These are phyloP conservation scores for Lactarius evosmus DNA, from an alignment of 768 basidiomycete genomes.

Conservation along the genomic window DNA sequence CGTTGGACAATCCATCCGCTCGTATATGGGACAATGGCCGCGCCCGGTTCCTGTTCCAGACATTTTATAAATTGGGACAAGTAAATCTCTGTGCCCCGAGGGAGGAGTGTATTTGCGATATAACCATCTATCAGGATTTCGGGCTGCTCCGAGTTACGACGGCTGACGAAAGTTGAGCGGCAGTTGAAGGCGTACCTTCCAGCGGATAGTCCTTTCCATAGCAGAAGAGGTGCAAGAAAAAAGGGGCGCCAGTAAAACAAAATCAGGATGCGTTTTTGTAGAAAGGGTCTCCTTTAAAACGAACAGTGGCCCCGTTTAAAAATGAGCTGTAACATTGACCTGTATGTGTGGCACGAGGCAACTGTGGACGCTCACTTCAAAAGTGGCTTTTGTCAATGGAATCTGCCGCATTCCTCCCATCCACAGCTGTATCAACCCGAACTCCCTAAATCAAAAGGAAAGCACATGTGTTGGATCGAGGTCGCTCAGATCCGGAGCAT, in stretches of 20 bases:
- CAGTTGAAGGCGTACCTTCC: not conserved
- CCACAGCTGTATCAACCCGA: not conserved
- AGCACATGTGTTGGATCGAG: not conserved
- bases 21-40: not conserved
- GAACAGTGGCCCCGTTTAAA: not conserved
- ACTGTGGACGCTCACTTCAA: not conserved
- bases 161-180: not conserved
- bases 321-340: not conserved
- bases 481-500: not conserved
- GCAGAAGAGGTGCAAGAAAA: not conserved
- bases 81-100: not conserved
- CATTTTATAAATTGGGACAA: not conserved
- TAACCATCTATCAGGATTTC: slow-evolving; percentile 13
- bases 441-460: not conserved
- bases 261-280: not conserved
- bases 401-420: not conserved
- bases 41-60: not conserved
- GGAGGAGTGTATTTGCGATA: slow-evolving; percentile 4
- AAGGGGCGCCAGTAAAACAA: not conserved
- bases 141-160: not conserved
- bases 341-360: not conserved
- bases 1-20: not conserved
- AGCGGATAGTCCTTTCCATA: not conserved
- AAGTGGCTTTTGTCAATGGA: not conserved
- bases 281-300: not conserved